phyloP scores from a whole-genome alignment of 257 asterid species.

The Cordia subcordata region DNA sequence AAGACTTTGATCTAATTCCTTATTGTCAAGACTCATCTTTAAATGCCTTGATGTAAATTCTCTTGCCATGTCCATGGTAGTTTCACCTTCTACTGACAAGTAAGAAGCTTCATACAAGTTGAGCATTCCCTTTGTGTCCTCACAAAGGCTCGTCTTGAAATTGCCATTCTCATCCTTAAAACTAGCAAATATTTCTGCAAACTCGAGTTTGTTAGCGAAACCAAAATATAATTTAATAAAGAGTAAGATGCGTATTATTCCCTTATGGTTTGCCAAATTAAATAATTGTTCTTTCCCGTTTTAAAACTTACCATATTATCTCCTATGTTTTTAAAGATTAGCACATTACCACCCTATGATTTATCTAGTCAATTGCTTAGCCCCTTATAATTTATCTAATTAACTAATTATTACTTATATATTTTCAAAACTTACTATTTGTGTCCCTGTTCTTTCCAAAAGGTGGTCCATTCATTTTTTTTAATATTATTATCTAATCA shows the following conservation, averaged over 20 bases:
- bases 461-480: no score
- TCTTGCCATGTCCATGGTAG: conserved; percentile 8
- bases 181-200: conserved; percentile 20
- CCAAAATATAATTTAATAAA: not conserved
- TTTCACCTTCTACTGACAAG: conserved; percentile 8
- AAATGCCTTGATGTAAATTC: conserved; percentile 6
- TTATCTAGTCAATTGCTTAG: no score
- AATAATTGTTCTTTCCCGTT: no score
- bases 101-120: conserved; percentile 25
- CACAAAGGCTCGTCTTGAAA: conserved; percentile 8
- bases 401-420: no score
- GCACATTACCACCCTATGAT: no score
- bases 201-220: not conserved
- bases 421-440: no score
- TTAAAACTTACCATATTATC: no score
- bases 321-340: no score
- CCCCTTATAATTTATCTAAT: no score
- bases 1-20: not conserved
- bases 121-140: conserved; percentile 23
- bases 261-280: no score
- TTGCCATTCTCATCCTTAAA: conserved; percentile 14
- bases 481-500: no score
- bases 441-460: no score
- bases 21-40: not conserved
- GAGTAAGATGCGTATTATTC: not conserved